A percentile compares a stretch with the other conserved stretches of the same genome.
These are phyloP conservation scores for Saccharomycopsis hybrid DNA, from an alignment of 1,139 yeast genomes.

Conservation along the genomic window DNA sequence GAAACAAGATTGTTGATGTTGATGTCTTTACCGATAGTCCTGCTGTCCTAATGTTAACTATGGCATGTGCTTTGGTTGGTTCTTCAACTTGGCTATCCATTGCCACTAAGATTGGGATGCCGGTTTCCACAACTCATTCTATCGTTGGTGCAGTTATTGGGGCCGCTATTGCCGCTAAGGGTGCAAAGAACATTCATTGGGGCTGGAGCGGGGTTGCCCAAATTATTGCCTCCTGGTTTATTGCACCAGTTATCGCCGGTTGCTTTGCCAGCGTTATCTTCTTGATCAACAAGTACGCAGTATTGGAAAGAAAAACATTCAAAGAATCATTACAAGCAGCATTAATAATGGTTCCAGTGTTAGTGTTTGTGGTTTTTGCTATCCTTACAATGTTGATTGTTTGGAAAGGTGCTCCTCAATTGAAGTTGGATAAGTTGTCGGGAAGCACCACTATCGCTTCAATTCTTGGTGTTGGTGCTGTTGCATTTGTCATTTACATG, in stretches of 20 bases:
- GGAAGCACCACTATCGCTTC: constrained; percentile 44
- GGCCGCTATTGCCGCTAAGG: constrained; percentile 66
- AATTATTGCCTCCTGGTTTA: constrained; percentile 75
- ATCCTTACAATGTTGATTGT: constrained; percentile 55
- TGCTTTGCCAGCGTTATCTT: constrained; percentile 52
- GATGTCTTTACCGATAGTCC: constrained; percentile 46
- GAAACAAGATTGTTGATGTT: constrained; percentile 53
- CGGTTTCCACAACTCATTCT: constrained; percentile 76
- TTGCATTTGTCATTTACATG: constrained; percentile 42
- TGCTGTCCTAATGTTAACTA: constrained; percentile 64
- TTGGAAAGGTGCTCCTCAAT: constrained; percentile 72
- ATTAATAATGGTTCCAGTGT: constrained; percentile 49
- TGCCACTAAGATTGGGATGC: constrained; percentile 65
- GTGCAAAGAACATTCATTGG: constrained; percentile 55
- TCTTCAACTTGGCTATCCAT: constrained; percentile 67
- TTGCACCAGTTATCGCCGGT: constrained; percentile 74
- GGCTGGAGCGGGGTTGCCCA: constrained; percentile 72
- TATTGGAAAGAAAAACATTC: constrained; percentile 51
- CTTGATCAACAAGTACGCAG: constrained; percentile 51
- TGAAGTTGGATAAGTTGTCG: constrained; percentile 47
- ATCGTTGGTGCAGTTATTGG: constrained; percentile 77
- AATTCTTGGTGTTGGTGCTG: constrained; percentile 43
- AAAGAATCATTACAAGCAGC: constrained; percentile 45
- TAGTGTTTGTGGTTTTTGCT: constrained; percentile 56
- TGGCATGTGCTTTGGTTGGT: constrained; percentile 72